Percentiles rank a stretch among this genome's conserved stretches.
These are phyloP conservation scores for Mycena polygramma DNA, from an alignment of 768 basidiomycete genomes.

Conservation along the genomic window DNA sequence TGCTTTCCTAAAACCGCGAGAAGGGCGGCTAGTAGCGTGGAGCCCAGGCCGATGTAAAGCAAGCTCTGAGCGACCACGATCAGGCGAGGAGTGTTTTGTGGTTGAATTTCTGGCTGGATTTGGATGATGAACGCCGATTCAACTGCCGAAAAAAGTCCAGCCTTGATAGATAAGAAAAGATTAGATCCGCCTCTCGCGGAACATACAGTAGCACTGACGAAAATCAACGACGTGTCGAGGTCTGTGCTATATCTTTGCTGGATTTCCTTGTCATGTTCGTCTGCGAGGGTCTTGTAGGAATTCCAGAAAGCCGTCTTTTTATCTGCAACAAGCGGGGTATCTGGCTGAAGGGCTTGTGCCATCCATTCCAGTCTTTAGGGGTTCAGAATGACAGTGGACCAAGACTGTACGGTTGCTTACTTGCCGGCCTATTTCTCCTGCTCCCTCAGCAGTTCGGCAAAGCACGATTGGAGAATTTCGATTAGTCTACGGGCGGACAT, in stretches of 20 bases:
- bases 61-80: constrained; percentile 5
- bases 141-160: constrained; percentile 23
- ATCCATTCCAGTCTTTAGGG: neutral
- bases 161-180: neutral
- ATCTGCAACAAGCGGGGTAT: neutral
- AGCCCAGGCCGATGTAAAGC: constrained; percentile 16
- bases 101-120: constrained; percentile 16
- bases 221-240: constrained; percentile 16
- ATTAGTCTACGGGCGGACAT: neutral
- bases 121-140: constrained; percentile 16
- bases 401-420: neutral
- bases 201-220: neutral
- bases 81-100: neutral
- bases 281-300: constrained; percentile 7
- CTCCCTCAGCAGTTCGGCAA: constrained; percentile 1
- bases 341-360: neutral
- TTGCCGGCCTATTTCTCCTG: neutral
- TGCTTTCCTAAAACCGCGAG: constrained; percentile 19
- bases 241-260: constrained; percentile 20
- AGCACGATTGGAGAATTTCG: neutral
- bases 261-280: constrained; percentile 19
- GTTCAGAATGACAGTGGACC: neutral
- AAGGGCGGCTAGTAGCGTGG: neutral
- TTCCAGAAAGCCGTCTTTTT: constrained; percentile 12
- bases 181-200: no score